Percentiles rank a stretch among this genome's conserved stretches.
Evolutionary conservation across 306 rosid genomes (phyloP).

Genomic region (Cucurbita moschata): DNA sequence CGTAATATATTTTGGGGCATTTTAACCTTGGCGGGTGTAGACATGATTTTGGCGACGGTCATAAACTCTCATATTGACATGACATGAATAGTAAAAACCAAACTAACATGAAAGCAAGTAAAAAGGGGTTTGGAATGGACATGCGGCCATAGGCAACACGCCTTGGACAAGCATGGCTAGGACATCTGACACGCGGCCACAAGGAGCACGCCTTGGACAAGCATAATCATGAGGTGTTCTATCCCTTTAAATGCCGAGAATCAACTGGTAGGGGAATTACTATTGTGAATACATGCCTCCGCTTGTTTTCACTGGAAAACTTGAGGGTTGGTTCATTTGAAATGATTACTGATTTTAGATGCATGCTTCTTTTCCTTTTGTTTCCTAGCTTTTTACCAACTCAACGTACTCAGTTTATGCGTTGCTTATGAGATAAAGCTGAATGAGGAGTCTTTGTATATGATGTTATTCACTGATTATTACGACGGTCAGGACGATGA

Average conservation of each 20-base stretch:
- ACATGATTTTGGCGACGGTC: too few relatives aligned
- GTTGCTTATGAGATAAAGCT: background rate
- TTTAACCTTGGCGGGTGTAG: too few relatives aligned
- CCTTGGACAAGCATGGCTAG: too few relatives aligned
- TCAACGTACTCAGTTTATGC: background rate
- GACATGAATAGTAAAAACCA: too few relatives aligned
- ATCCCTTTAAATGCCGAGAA: background rate
- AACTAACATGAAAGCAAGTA: too few relatives aligned
- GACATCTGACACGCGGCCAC: too few relatives aligned
- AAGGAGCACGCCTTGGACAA: too few relatives aligned
- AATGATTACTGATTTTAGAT: background rate
- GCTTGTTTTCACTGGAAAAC: background rate
- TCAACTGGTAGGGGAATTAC: background rate
- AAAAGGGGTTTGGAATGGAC: too few relatives aligned
- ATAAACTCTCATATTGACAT: too few relatives aligned
- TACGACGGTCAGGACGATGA: background rate
- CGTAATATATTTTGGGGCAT: too few relatives aligned
- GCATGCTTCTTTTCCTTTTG: background rate
- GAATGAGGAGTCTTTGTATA: background rate
- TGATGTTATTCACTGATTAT: conserved; percentile 8
- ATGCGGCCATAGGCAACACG: too few relatives aligned
- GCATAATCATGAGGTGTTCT: background rate
- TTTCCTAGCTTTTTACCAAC: background rate
- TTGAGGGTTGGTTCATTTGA: background rate
- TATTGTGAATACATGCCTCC: background rate